phyloP scores from a whole-genome alignment of 805 yeast species.

The Ogataea haglerorum region DNA sequence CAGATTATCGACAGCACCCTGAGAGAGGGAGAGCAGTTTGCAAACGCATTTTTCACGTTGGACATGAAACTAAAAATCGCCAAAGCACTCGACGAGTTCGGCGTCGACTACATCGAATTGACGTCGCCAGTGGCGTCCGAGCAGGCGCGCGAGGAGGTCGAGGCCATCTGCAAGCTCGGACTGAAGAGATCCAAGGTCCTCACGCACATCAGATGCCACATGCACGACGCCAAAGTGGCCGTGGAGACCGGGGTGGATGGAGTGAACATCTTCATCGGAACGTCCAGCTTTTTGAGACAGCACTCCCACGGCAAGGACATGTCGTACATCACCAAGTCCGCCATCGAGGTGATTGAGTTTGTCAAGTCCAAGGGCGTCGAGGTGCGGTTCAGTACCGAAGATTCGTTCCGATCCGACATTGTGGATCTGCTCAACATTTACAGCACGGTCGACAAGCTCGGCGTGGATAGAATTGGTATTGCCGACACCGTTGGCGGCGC shows the following conservation, averaged over 20 bases:
- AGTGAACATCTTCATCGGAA: constrained; percentile 97
- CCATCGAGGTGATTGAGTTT: constrained; percentile 94
- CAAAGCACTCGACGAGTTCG: constrained; percentile 93
- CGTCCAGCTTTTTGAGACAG: constrained; percentile 91
- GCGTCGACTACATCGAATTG: constrained; percentile 96
- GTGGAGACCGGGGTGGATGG: constrained; percentile 99
- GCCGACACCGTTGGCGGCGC: constrained; percentile 99
- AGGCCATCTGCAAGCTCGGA: constrained; percentile 96
- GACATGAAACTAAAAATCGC: constrained; percentile 97
- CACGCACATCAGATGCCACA: constrained; percentile 96
- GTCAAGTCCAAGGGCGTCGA: constrained; percentile 96
- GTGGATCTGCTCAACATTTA: constrained; percentile 94
- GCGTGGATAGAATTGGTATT: constrained; percentile 98
- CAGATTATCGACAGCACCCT: constrained; percentile 93
- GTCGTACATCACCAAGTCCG: constrained; percentile 94
- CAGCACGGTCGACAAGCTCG: constrained; percentile 94
- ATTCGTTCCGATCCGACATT: constrained; percentile 93
- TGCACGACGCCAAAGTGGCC: constrained; percentile 97
- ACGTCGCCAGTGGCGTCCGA: constrained; percentile 98
- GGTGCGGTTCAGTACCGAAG: constrained; percentile 95
- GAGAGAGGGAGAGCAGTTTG: constrained; percentile 98
- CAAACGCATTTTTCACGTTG: constrained; percentile 91
- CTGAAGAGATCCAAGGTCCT: constrained; percentile 82
- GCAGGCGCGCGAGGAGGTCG: constrained; percentile 90
- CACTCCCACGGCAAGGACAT: constrained; percentile 98